Conservation (phyloP, 2,329 filamentous ascomycete genomes). For the Penicillium decumbens region DNA sequence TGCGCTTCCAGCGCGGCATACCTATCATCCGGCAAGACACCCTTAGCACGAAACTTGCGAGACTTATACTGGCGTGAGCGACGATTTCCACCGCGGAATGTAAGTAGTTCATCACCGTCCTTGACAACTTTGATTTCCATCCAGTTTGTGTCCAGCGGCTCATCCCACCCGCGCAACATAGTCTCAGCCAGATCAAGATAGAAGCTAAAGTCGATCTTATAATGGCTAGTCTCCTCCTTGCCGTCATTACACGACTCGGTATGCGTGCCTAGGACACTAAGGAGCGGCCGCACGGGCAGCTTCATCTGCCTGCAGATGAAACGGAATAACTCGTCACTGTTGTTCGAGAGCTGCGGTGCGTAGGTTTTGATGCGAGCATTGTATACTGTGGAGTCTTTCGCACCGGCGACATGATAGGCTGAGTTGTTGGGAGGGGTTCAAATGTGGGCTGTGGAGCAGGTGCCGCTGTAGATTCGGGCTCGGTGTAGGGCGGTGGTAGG, state of each 20-base stretch:
- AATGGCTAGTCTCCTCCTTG: conserved; percentile 13
- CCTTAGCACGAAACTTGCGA: neutral
- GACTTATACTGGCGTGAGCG: conserved; percentile 16
- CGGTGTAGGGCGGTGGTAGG: conserved; percentile 23
- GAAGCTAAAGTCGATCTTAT: conserved; percentile 19
- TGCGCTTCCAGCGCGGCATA: conserved; percentile 13
- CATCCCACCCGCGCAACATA: conserved; percentile 24
- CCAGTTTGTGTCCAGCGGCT: conserved; percentile 4
- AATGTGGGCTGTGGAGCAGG: neutral
- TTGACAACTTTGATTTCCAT: conserved; percentile 6
- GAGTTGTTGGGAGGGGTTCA: conserved; percentile 16
- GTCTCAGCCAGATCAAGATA: conserved; percentile 22
- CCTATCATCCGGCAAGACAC: conserved; percentile 3
- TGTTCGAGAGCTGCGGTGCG: conserved; percentile 12
- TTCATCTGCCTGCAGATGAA: conserved; percentile 17
- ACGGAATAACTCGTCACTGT: conserved; percentile 14
- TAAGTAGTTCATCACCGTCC: conserved; percentile 12
- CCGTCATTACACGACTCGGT: conserved; percentile 11
- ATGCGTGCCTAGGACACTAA: conserved; percentile 16
- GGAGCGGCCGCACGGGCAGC: conserved; percentile 19
- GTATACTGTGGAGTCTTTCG: conserved; percentile 1
- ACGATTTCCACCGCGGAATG: conserved; percentile 18
- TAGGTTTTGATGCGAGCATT: conserved; percentile 12
- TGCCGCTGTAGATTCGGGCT: conserved; percentile 5
- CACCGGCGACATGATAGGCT: conserved; percentile 18